Percentiles rank a stretch among this genome's conserved stretches.
Evolutionary conservation across 305 asterid genomes (phyloP).

Genomic region (Fraxinus sp.): DNA sequence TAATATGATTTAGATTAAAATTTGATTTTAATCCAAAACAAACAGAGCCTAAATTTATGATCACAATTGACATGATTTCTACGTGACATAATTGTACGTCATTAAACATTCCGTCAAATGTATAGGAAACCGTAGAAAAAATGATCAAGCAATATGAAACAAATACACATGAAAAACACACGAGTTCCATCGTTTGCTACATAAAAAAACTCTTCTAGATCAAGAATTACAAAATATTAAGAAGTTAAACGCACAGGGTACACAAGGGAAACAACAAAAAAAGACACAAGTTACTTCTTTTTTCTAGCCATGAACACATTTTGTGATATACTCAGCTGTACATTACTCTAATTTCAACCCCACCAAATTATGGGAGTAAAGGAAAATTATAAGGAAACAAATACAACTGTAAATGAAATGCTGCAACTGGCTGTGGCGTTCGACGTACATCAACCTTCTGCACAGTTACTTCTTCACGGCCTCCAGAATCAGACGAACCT

Average conservation of each 20-base stretch:
- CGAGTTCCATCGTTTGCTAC: not conserved
- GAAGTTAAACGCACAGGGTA: not conserved
- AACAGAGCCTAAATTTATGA: not conserved
- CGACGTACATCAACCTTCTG: not conserved
- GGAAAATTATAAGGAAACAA: conserved; percentile 25
- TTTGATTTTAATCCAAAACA: too few species aligned
- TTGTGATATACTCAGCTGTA: conserved; percentile 53
- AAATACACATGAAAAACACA: not conserved
- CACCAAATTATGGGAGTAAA: conserved; percentile 20
- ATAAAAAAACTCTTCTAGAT: not conserved
- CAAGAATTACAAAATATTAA: not conserved
- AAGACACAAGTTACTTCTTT: conserved; percentile 9
- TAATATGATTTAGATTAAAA: too few species aligned
- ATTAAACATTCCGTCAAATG: not conserved
- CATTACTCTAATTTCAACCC: conserved; percentile 47
- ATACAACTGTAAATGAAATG: conserved; percentile 6
- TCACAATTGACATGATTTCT: not conserved
- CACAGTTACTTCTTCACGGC: not conserved
- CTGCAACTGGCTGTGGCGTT: conserved; percentile 19
- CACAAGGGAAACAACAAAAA: conserved; percentile 2
- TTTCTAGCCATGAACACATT: conserved; percentile 35
- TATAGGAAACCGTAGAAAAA: not conserved
- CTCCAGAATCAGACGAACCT: not conserved
- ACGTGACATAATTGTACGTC: not conserved
- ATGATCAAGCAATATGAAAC: not conserved